Conservation (phyloP, 2,329 filamentous ascomycete species). For the Exophiala calicioides region DNA sequence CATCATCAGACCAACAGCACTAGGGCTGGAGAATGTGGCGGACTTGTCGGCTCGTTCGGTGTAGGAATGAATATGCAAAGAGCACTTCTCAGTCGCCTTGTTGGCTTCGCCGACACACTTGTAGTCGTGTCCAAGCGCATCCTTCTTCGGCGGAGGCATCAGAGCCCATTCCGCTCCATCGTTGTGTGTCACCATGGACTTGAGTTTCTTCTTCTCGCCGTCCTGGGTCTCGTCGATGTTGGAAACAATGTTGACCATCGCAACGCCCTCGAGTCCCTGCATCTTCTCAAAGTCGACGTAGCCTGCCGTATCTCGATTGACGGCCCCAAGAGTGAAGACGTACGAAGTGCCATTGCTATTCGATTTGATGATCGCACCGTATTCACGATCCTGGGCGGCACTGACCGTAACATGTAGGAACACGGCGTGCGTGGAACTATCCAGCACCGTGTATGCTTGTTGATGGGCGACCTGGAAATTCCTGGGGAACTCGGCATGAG, state of each 20-base stretch:
- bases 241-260: slow-evolving; percentile 78
- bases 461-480: slow-evolving; percentile 79
- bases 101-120: slow-evolving; percentile 64
- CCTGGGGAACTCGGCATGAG: slow-evolving; percentile 78
- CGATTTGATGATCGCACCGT: slow-evolving; percentile 91
- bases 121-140: slow-evolving; percentile 71
- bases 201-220: slow-evolving; percentile 73
- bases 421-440: slow-evolving; percentile 90
- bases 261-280: slow-evolving; percentile 85
- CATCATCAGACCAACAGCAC: slow-evolving; percentile 87
- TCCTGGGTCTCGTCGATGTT: slow-evolving; percentile 67
- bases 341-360: slow-evolving; percentile 98
- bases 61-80: slow-evolving; percentile 91
- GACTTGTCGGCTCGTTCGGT: slow-evolving; percentile 81
- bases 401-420: slow-evolving; percentile 91
- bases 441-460: slow-evolving; percentile 85
- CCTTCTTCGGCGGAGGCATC: slow-evolving; percentile 69
- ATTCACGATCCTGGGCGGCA: slow-evolving; percentile 63
- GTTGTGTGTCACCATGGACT: slow-evolving; percentile 93
- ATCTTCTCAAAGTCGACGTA: slow-evolving; percentile 98
- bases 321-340: slow-evolving; percentile 74
- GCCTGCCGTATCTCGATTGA: slow-evolving; percentile 75
- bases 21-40: slow-evolving; percentile 84
- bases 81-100: slow-evolving; percentile 64
- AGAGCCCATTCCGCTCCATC: slow-evolving; percentile 87